Percentiles rank a stretch among this genome's conserved stretches.
Conservation (phyloP, 2,329 filamentous ascomycete genomes). For the Chrysosporium queenslandicum region DNA sequence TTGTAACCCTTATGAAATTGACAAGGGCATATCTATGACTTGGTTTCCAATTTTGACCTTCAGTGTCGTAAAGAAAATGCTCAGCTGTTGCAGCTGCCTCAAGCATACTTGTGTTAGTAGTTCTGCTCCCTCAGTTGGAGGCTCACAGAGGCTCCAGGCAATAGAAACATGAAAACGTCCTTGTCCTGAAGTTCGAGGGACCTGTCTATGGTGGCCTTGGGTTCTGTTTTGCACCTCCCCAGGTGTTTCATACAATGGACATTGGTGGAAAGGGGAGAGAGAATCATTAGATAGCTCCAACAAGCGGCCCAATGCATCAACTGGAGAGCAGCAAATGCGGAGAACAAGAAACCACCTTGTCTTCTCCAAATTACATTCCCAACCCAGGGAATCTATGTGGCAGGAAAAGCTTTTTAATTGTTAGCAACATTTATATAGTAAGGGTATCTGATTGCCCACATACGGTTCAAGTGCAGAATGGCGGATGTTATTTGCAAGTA, state of each 20-base stretch:
- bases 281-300: constrained; percentile 57
- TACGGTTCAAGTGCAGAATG: constrained; percentile 38
- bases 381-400: constrained; percentile 43
- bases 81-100: constrained; percentile 33
- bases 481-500: constrained; percentile 41
- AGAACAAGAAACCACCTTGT: constrained; percentile 79
- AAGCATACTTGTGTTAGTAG: constrained; percentile 22
- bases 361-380: constrained; percentile 56
- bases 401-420: constrained; percentile 40
- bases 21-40: constrained; percentile 30
- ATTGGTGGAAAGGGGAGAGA: constrained; percentile 53
- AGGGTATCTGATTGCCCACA: constrained; percentile 20
- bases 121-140: constrained; percentile 37
- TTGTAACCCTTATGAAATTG: neutral
- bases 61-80: constrained; percentile 49
- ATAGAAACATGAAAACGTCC: constrained; percentile 77
- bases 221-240: constrained; percentile 10
- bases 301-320: constrained; percentile 51
- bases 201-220: neutral
- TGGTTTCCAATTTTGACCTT: constrained; percentile 68
- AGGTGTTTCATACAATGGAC: constrained; percentile 52
- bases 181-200: neutral
- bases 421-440: constrained; percentile 3
- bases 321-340: constrained; percentile 43
- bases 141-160: constrained; percentile 63